phyloP scores from a whole-genome alignment of 106 monocot species.

The Chionographis japonica region DNA sequence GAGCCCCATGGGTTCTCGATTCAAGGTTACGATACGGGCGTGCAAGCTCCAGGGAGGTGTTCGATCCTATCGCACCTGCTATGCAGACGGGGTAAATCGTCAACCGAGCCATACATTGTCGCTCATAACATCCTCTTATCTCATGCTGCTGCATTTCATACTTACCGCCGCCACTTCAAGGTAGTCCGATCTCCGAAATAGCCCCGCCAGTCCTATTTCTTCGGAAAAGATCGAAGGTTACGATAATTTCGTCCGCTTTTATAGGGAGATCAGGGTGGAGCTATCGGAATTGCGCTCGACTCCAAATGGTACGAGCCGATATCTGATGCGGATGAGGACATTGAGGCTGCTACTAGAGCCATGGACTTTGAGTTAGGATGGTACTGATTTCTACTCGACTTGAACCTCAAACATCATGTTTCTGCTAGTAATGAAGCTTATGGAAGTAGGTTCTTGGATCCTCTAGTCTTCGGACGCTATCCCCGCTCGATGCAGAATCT shows the following conservation, averaged over 20 bases:
- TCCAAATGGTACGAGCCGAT: conserved; percentile 77
- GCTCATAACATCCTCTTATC: conserved; percentile 76
- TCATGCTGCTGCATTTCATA: conserved; percentile 58
- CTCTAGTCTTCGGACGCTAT: conserved; percentile 62
- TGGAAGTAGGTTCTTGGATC: conserved; percentile 58
- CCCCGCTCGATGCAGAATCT: conserved; percentile 60
- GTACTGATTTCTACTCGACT: conserved; percentile 17
- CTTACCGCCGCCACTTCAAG: conserved; percentile 62
- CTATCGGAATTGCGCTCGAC: conserved; percentile 57
- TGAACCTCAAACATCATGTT: too few species aligned
- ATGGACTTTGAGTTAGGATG: conserved; percentile 89
- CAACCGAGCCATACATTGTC: conserved; percentile 70
- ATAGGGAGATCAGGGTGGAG: conserved; percentile 49
- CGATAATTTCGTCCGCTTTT: background rate
- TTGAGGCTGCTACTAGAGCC: conserved; percentile 60
- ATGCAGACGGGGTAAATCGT: conserved; percentile 62
- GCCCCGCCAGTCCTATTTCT: too few species aligned
- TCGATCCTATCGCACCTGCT: conserved; percentile 52
- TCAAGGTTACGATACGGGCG: conserved; percentile 61
- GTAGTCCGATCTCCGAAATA: conserved; percentile 10
- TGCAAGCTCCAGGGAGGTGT: conserved; percentile 80
- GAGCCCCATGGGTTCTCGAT: conserved; percentile 60
- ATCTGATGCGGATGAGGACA: conserved; percentile 43
- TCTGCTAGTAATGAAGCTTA: background rate
- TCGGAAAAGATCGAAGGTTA: background rate